These are phyloP conservation scores for Coleophoma crateriformis DNA, from an alignment of 2,329 filamentous ascomycete species.

Conservation along the genomic window DNA sequence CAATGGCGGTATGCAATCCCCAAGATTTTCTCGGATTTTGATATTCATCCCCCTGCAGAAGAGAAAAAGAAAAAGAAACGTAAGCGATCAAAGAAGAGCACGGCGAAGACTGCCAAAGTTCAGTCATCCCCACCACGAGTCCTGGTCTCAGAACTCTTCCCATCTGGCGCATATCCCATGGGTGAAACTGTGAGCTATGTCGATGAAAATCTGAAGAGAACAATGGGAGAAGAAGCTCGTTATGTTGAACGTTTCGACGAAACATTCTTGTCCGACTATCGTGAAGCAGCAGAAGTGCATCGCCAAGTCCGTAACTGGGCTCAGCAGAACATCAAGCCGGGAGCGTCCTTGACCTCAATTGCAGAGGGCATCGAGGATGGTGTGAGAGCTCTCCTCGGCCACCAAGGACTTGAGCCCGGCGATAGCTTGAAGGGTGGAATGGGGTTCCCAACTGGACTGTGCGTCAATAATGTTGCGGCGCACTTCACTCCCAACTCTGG, in stretches of 20 bases:
- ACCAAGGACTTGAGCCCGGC: conserved; percentile 45
- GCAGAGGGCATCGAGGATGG: conserved; percentile 49
- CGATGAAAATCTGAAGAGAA: conserved; percentile 65
- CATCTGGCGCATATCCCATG: conserved; percentile 62
- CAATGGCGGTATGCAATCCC: not conserved
- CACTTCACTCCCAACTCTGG: conserved; percentile 53
- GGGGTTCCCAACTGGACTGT: conserved; percentile 50
- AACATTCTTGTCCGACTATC: conserved; percentile 45
- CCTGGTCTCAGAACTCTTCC: conserved; percentile 65
- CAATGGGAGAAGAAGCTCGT: conserved; percentile 75
- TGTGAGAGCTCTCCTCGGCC: conserved; percentile 41
- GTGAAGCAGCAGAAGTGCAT: conserved; percentile 50
- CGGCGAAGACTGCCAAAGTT: conserved; percentile 47
- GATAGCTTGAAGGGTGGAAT: conserved; percentile 44
- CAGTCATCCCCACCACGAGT: conserved; percentile 74
- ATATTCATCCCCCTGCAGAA: not conserved
- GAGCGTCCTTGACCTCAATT: conserved; percentile 40
- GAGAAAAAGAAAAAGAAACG: conserved; percentile 66
- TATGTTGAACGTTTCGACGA: conserved; percentile 71
- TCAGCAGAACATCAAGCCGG: conserved; percentile 43
- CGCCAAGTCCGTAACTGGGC: conserved; percentile 47
- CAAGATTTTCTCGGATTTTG: not conserved
- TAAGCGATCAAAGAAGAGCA: conserved; percentile 71
- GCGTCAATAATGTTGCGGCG: conserved; percentile 46
- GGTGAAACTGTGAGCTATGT: conserved; percentile 71